These are phyloP conservation scores for Hibiscus mutabilis DNA, from an alignment of 345 rosid genomes.

Conservation along the genomic window DNA sequence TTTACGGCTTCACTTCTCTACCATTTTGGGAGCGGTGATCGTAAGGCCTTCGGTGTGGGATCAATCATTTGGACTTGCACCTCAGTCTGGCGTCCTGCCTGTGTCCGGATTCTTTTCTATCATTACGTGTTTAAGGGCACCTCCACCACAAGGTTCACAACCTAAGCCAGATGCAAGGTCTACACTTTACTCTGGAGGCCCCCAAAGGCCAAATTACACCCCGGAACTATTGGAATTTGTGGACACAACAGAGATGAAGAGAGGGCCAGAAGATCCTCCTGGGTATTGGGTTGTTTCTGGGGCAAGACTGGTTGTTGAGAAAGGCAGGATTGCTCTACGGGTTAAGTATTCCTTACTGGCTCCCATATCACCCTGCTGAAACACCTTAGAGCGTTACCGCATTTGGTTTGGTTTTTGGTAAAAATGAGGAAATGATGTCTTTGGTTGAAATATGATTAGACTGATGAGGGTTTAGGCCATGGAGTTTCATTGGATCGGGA, in stretches of 20 bases:
- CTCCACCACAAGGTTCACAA: slow-evolving; percentile 48
- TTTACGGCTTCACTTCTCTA: background rate
- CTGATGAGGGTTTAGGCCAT: too few species aligned
- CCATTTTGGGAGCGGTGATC: background rate
- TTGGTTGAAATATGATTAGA: too few species aligned
- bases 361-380: slow-evolving; percentile 31
- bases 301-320: slow-evolving; percentile 79
- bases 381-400: slow-evolving; percentile 9
- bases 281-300: slow-evolving; percentile 98
- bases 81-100: background rate
- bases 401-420: background rate
- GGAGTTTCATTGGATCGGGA: too few species aligned
- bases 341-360: slow-evolving; percentile 82
- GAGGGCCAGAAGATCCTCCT: slow-evolving; percentile 88
- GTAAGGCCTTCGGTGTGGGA: background rate
- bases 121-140: slow-evolving; percentile 12
- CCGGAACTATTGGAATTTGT: slow-evolving; percentile 77
- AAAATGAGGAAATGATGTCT: too few species aligned
- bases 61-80: background rate
- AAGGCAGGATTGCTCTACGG: slow-evolving; percentile 78
- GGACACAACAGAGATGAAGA: slow-evolving; percentile 75
- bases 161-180: slow-evolving; percentile 75
- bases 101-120: too few species aligned
- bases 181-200: slow-evolving; percentile 88
- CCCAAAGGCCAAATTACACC: slow-evolving; percentile 75